These are phyloP conservation scores for Thalassiosira sp. DNA, from an alignment of 352 stramenopile genomes.

Conservation along the genomic window DNA sequence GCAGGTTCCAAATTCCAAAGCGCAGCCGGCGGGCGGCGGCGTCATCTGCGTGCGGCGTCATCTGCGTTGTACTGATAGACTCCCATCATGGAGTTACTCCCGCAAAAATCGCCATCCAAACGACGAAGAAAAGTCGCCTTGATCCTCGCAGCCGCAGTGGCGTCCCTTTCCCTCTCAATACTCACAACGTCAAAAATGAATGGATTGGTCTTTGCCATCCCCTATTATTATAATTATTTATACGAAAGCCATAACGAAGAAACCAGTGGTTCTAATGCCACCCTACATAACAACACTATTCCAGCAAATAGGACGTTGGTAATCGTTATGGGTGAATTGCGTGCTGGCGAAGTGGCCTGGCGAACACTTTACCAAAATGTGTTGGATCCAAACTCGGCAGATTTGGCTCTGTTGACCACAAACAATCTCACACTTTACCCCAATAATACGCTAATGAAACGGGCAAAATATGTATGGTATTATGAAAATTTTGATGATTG, in stretches of 20 bases:
- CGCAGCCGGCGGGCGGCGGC: too few relatives aligned
- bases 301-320: constrained; percentile 50
- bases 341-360: constrained; percentile 59
- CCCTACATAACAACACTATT: not conserved
- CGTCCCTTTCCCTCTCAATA: not conserved
- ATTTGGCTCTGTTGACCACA: constrained; percentile 47
- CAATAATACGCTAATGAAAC: not conserved
- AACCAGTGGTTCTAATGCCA: not conserved
- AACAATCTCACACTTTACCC: not conserved
- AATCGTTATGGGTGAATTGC: constrained; percentile 53
- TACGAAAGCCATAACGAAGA: too few relatives aligned
- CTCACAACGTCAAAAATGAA: not conserved
- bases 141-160: not conserved
- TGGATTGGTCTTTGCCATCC: not conserved
- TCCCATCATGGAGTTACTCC: too few relatives aligned
- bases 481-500: constrained; percentile 48
- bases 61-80: too few relatives aligned
- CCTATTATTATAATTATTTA: not conserved
- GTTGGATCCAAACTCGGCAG: constrained; percentile 52
- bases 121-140: not conserved
- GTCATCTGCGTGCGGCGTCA: too few relatives aligned
- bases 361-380: constrained; percentile 52
- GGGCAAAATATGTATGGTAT: constrained; percentile 51
- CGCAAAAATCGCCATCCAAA: too few relatives aligned
- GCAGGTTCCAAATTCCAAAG: too few relatives aligned